Percentiles rank a stretch among this genome's conserved stretches.
These are phyloP conservation scores for Termitomyces sp. DNA, from an alignment of 768 basidiomycete genomes.

Conservation along the genomic window DNA sequence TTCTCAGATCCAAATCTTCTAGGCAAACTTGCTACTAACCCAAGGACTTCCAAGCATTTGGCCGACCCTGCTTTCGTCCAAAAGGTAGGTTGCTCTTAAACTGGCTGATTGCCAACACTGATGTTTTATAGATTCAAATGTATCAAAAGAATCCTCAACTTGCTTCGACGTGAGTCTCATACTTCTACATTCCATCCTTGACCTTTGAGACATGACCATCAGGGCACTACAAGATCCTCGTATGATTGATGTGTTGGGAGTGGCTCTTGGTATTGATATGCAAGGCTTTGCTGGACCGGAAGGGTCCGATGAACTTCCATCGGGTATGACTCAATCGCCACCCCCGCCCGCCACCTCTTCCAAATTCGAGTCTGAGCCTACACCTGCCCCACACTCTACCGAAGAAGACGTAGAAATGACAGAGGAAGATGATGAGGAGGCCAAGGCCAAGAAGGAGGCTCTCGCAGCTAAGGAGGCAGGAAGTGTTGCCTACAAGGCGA, in stretches of 20 bases:
- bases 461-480: conserved; percentile 77
- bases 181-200: not conserved
- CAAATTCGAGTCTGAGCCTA: conserved; percentile 30
- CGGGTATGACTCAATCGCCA: conserved; percentile 40
- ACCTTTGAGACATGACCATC: not conserved
- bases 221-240: conserved; percentile 75
- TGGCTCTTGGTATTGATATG: conserved; percentile 89
- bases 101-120: not conserved
- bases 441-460: conserved; percentile 69
- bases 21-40: conserved; percentile 80
- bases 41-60: conserved; percentile 78
- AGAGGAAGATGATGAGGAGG: conserved; percentile 65
- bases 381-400: conserved; percentile 33
- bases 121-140: conserved; percentile 42
- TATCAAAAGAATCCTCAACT: conserved; percentile 66
- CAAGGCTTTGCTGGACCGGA: conserved; percentile 80
- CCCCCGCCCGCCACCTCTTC: conserved; percentile 40
- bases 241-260: conserved; percentile 92
- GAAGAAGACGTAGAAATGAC: conserved; percentile 65
- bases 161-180: conserved; percentile 45
- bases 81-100: conserved; percentile 33
- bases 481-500: conserved; percentile 77
- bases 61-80: conserved; percentile 79
- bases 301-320: conserved; percentile 75
- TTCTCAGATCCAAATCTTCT: conserved; percentile 83